A percentile compares a stretch with the other conserved stretches of the same genome.
Conservation (phyloP, 345 rosid species). For the Populus alba region DNA sequence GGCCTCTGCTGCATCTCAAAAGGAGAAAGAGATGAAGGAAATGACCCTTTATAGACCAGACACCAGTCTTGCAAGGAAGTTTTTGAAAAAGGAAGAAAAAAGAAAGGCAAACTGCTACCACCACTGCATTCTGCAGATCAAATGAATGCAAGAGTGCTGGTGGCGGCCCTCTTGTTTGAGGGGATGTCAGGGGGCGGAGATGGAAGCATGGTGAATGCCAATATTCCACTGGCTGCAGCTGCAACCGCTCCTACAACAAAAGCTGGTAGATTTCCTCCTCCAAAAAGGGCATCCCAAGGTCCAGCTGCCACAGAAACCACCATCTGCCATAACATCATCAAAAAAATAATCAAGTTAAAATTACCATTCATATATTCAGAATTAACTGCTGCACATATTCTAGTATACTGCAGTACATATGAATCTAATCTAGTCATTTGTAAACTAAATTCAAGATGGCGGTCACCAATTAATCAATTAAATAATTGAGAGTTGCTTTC, state of each 20-base stretch:
- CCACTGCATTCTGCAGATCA: not conserved
- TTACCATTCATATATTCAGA: not conserved
- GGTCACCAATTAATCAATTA: too few relatives aligned
- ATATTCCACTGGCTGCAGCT: conserved; percentile 51
- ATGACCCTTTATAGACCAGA: not conserved
- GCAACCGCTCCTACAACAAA: conserved; percentile 66
- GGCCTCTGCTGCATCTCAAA: not conserved
- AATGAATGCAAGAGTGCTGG: conserved; percentile 10
- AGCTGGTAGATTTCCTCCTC: conserved; percentile 87
- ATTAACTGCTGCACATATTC: too few relatives aligned
- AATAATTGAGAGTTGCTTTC: too few relatives aligned
- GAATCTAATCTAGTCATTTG: too few relatives aligned
- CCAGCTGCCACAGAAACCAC: conserved; percentile 65
- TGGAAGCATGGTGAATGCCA: conserved; percentile 65
- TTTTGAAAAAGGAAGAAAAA: not conserved
- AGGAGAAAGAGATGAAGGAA: too few relatives aligned
- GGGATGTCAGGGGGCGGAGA: conserved; percentile 59
- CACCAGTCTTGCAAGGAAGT: not conserved
- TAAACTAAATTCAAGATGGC: too few relatives aligned
- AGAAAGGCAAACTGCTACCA: not conserved
- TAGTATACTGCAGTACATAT: too few relatives aligned
- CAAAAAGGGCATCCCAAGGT: conserved; percentile 63
- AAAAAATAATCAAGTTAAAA: not conserved
- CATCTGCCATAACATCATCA: conserved; percentile 40
- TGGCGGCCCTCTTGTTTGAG: not conserved